Evolutionary conservation across 108 stramenopile species (phyloP).

Genomic region (Cyclostephanos tholiformis): DNA sequence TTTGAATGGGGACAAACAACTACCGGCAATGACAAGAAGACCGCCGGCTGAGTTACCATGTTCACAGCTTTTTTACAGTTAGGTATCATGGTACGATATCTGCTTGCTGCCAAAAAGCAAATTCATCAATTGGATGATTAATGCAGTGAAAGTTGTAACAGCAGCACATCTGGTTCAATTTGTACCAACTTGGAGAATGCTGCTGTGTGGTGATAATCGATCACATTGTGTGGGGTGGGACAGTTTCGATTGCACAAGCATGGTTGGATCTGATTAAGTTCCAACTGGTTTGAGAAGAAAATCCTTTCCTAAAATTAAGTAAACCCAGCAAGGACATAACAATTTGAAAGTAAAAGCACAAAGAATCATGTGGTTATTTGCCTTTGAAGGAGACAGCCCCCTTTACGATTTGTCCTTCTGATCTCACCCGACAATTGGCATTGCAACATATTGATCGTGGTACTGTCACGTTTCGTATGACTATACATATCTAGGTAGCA

Average conservation of each 20-base stretch:
- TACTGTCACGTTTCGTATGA: constrained; percentile 60
- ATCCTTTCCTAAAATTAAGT: no score
- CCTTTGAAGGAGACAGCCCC: constrained; percentile 65
- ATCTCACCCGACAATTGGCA: constrained; percentile 69
- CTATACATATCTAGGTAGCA: constrained; percentile 53
- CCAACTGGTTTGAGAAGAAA: no score
- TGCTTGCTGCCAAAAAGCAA: no score
- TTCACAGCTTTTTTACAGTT: no score
- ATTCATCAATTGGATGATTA: no score
- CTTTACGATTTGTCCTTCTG: constrained; percentile 70
- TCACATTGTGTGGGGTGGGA: constrained; percentile 17
- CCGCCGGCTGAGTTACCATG: constrained; percentile 16
- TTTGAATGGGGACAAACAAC: constrained; percentile 16
- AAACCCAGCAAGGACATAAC: no score
- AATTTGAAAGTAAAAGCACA: no score
- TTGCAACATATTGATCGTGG: constrained; percentile 59
- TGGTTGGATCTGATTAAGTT: neutral
- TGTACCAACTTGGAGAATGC: constrained; percentile 65
- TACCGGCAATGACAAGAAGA: neutral
- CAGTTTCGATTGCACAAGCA: constrained; percentile 30
- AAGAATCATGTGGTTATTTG: neutral
- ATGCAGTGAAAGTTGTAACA: no score
- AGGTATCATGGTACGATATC: no score
- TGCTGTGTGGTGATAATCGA: constrained; percentile 68
- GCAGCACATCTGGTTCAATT: constrained; percentile 76